These are phyloP conservation scores for Diaporthe sp. DNA, from an alignment of 2,329 filamentous ascomycete species.

Conservation along the genomic window DNA sequence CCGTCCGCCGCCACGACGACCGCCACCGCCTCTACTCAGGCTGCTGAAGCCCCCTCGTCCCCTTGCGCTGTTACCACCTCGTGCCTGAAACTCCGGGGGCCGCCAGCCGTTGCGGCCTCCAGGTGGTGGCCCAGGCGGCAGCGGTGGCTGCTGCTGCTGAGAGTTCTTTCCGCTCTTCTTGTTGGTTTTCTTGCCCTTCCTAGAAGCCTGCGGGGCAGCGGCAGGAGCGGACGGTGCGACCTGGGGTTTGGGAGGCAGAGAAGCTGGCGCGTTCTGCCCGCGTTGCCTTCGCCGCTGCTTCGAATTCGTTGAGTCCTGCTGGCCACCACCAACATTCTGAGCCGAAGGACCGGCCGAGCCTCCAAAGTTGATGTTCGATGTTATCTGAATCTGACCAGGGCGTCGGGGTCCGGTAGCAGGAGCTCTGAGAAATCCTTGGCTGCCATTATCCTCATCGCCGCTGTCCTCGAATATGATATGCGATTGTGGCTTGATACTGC, in stretches of 20 bases:
- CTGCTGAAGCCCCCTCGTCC: constrained; percentile 39
- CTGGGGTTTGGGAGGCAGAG: constrained; percentile 35
- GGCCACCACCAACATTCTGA: constrained; percentile 22
- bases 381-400: constrained; percentile 39
- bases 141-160: constrained; percentile 26
- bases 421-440: constrained; percentile 53
- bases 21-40: constrained; percentile 33
- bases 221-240: not conserved
- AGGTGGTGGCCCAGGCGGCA: constrained; percentile 26
- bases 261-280: not conserved
- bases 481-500: constrained; percentile 50
- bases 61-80: constrained; percentile 18
- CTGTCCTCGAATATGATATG: constrained; percentile 63
- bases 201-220: constrained; percentile 24
- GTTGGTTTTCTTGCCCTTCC: constrained; percentile 33
- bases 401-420: constrained; percentile 14
- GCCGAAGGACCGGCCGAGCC: not conserved
- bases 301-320: constrained; percentile 20
- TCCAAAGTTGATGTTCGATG: constrained; percentile 41
- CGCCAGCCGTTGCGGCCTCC: not conserved
- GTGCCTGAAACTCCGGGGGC: constrained; percentile 25
- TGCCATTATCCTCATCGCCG: constrained; percentile 60
- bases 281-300: constrained; percentile 32
- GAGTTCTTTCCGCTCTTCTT: constrained; percentile 26
- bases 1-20: constrained; percentile 23